A percentile compares a stretch with the other conserved stretches of the same genome.
These are phyloP conservation scores for Entomortierella lignicola DNA, from an alignment of 192 early-diverging fungal species.

Conservation along the genomic window DNA sequence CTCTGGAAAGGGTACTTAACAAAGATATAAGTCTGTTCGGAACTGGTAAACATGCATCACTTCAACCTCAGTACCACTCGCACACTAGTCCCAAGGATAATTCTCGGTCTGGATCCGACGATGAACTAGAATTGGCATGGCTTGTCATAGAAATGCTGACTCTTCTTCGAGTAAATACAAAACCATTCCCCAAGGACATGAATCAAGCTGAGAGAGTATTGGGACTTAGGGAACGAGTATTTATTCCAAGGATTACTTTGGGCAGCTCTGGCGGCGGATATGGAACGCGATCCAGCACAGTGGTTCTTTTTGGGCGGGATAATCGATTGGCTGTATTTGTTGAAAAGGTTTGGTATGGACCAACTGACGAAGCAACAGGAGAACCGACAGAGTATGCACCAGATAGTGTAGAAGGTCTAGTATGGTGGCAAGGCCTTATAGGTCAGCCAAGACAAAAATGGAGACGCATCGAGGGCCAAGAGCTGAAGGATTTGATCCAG, in stretches of 20 bases:
- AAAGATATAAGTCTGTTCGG: conserved; percentile 26
- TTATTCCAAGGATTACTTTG: conserved; percentile 19
- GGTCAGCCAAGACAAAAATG: conserved; percentile 27
- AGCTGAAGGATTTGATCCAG: conserved; percentile 21
- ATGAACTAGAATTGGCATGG: conserved; percentile 34
- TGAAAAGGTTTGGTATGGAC: conserved; percentile 44
- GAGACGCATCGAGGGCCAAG: conserved; percentile 19
- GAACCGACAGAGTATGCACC: conserved; percentile 1
- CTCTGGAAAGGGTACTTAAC: conserved; percentile 35
- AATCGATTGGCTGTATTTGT: conserved; percentile 30
- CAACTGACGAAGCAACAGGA: conserved; percentile 3
- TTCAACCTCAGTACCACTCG: neutral
- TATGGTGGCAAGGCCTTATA: conserved; percentile 46
- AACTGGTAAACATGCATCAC: conserved; percentile 10
- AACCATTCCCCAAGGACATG: conserved; percentile 8
- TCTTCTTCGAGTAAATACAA: conserved; percentile 16
- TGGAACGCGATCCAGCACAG: conserved; percentile 36
- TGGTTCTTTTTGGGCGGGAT: conserved; percentile 35
- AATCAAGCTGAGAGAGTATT: neutral
- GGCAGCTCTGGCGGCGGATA: neutral
- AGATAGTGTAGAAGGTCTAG: conserved; percentile 20
- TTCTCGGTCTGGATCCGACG: too few species aligned
- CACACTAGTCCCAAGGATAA: neutral
- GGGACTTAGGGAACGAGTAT: conserved; percentile 32
- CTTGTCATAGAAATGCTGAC: conserved; percentile 37